These are phyloP conservation scores for Phaeosphaeria sp. DNA, from an alignment of 2,329 filamentous ascomycete genomes.

Conservation along the genomic window DNA sequence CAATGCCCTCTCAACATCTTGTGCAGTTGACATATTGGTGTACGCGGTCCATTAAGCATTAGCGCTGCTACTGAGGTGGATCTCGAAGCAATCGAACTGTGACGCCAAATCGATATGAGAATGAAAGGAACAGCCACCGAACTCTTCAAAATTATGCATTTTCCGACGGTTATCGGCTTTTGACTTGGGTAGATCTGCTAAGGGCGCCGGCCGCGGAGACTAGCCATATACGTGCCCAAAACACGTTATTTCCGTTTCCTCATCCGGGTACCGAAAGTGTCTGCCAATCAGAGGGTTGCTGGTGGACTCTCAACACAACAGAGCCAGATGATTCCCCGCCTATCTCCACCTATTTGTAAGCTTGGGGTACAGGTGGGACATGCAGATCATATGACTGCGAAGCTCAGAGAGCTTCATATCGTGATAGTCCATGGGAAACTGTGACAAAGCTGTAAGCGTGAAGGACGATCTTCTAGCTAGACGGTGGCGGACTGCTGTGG, in stretches of 20 bases:
- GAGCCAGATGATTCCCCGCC: not conserved
- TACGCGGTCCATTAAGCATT: conserved; percentile 1
- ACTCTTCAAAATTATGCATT: not conserved
- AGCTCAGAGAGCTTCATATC: not conserved
- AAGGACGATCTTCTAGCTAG: not conserved
- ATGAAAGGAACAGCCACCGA: not conserved
- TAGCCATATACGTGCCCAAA: conserved; percentile 8
- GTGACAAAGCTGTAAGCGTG: not conserved
- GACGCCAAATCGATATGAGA: not conserved
- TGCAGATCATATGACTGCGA: not conserved
- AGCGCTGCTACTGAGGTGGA: not conserved
- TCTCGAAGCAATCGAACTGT: not conserved
- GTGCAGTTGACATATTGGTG: conserved; percentile 6
- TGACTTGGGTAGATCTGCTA: not conserved
- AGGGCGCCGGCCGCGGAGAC: conserved; percentile 29
- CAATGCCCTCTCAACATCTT: conserved; percentile 24
- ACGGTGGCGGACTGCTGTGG: not conserved
- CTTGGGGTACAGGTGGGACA: not conserved
- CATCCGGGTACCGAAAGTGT: not conserved
- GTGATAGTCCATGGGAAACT: not conserved
- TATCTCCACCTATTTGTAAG: conserved; percentile 12
- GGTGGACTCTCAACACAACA: conserved; percentile 5
- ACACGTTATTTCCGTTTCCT: not conserved
- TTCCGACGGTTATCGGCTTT: not conserved
- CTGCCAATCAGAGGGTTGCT: not conserved